Evolutionary conservation across 2,329 filamentous ascomycete species (phyloP).

Genomic region (Colletotrichum trifolii): DNA sequence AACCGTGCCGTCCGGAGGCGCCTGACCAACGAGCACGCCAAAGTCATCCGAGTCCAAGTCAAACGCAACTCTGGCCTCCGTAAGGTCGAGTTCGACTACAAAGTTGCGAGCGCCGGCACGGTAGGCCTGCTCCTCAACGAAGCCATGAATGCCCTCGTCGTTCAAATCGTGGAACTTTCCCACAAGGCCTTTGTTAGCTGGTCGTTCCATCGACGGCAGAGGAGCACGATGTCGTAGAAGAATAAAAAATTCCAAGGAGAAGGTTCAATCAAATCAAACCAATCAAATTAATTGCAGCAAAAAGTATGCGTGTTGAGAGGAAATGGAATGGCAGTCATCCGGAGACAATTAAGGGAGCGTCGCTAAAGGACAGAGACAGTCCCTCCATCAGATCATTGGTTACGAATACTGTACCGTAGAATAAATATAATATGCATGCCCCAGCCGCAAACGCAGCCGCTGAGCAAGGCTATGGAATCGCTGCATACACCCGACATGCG

Average conservation of each 20-base stretch:
- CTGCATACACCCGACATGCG: too few relatives aligned
- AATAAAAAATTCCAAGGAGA: too few relatives aligned
- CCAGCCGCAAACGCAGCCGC: too few relatives aligned
- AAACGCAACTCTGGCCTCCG: slow-evolving; percentile 65
- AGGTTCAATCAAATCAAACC: neutral
- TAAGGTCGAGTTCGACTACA: slow-evolving; percentile 71
- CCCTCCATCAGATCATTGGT: too few relatives aligned
- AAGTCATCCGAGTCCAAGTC: slow-evolving; percentile 60
- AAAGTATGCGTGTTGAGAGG: too few relatives aligned
- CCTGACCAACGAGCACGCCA: slow-evolving; percentile 47
- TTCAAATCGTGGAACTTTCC: slow-evolving; percentile 66
- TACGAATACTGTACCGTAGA: too few relatives aligned
- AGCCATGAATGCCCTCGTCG: slow-evolving; percentile 55
- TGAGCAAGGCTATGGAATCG: too few relatives aligned
- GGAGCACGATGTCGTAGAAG: too few relatives aligned
- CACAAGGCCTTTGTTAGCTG: slow-evolving; percentile 7
- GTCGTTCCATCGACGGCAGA: neutral
- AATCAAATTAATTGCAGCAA: neutral
- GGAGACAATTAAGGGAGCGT: too few relatives aligned
- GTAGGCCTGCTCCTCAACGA: slow-evolving; percentile 54
- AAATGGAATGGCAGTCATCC: too few relatives aligned
- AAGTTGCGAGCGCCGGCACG: slow-evolving; percentile 64
- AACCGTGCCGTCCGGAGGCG: slow-evolving; percentile 48
- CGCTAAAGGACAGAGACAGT: too few relatives aligned
- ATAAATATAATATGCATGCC: too few relatives aligned